These are phyloP conservation scores for Malus hybrid DNA, from an alignment of 331 rosid species.

Conservation along the genomic window DNA sequence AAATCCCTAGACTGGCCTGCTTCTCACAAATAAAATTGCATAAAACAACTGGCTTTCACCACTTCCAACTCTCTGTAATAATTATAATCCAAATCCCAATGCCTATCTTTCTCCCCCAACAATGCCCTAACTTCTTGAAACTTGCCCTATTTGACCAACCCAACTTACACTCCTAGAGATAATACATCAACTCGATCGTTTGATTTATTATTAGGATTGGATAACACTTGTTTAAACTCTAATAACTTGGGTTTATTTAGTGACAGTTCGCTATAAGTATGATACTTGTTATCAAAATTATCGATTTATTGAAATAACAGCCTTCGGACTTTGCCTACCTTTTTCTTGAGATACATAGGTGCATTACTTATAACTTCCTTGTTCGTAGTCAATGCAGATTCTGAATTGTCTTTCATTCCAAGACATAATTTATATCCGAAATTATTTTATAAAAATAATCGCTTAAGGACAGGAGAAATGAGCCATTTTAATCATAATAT, in stretches of 20 bases:
- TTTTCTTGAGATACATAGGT: background rate
- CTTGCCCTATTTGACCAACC: constrained; percentile 19
- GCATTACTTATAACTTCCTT: background rate
- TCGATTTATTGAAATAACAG: too few species aligned
- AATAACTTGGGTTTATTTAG: too few species aligned
- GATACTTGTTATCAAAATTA: too few species aligned
- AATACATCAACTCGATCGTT: too few species aligned
- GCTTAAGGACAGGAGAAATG: background rate
- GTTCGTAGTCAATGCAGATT: too few species aligned
- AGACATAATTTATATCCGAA: too few species aligned
- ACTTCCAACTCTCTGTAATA: constrained; percentile 21
- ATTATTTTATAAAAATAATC: too few species aligned
- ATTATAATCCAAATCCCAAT: constrained; percentile 57
- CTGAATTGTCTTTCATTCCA: too few species aligned
- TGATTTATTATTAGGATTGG: too few species aligned
- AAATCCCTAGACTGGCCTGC: background rate
- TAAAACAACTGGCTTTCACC: constrained; percentile 21
- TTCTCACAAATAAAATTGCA: constrained; percentile 4
- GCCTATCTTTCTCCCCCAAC: constrained; percentile 36
- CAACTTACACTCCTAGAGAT: background rate
- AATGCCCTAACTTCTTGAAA: constrained; percentile 3
- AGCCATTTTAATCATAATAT: background rate
- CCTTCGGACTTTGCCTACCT: fast-evolving
- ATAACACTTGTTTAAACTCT: too few species aligned
- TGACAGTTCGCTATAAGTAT: too few species aligned